Base-by-base conservation (phyloP, 257 asterid genomes). In the Forsythia suspensa region DNA sequence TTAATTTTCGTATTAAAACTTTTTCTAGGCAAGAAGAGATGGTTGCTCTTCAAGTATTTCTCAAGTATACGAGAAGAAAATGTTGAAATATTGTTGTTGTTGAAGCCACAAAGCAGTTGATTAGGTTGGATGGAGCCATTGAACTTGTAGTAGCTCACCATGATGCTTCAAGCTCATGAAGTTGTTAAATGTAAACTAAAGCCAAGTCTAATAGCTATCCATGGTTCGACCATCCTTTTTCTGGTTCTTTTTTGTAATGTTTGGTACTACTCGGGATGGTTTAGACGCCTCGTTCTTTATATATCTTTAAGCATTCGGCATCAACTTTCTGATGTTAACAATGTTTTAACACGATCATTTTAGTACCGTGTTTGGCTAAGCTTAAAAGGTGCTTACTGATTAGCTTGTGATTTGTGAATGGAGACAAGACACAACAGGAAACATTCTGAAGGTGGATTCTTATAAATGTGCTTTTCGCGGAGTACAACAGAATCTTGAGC, bases 41-140 rank as follows among this genome's bases (percentile, higher is more conserved):
- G 70, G 8, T 63, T 3, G 18, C 21, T 63, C 70, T 63, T 24
- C 70, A 29, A 63, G 39, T 63, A 15, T 24, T 20, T 24, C 38
- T 38, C 37, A 16, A 63, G 70, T 63, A 63, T 8, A 63, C 70
- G 6, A 24, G 70, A 63, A 63, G 70, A 63, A 24, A 8, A 0
- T 61, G 70, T 24, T 63, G 70, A 63, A 63, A 24, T 9, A 24
- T 63, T 63, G 70, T 63, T 63, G 70, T 63, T 63, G 70, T 63
- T 63, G 70, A 10, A 63, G 70, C 69, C 69, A 7, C 69, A 63
- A 3, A 63, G 39, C 15, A 38, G 9, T 63, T 63, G 38, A 63
- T 6, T 29, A 10, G 70, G 70, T 24, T 21, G 39, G 70, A 63
- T 21, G 70, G 70, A 63, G 39, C 70, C 38, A 29, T 29, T 24